phyloP scores from a whole-genome alignment of 805 yeast genomes.

The Wickerhamiella lipophila region DNA sequence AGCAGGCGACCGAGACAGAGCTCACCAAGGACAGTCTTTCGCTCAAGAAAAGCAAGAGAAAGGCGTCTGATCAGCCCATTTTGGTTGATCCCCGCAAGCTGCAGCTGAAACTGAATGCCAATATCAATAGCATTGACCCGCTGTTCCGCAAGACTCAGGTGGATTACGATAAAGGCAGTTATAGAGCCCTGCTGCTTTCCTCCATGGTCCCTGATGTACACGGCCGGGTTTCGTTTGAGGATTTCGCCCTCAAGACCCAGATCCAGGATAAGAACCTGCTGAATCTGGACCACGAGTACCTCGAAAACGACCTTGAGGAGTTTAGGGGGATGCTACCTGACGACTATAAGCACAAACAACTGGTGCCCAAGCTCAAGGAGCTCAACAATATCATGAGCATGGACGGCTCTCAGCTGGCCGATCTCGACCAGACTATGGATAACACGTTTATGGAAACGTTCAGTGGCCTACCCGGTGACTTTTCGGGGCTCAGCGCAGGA shows the following conservation, averaged over 20 bases:
- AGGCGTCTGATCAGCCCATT: conserved; percentile 14
- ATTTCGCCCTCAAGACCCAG: neutral
- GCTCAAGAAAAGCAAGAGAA: conserved; percentile 12
- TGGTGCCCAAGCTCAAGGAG: neutral
- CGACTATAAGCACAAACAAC: neutral
- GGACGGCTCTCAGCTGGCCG: neutral
- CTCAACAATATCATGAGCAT: neutral
- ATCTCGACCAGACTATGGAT: neutral
- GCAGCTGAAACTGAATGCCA: conserved; percentile 27
- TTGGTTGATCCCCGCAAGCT: conserved; percentile 15
- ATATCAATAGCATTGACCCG: conserved; percentile 32
- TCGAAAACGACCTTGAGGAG: neutral
- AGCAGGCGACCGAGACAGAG: conserved; percentile 29
- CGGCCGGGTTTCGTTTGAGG: conserved; percentile 51
- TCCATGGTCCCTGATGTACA: conserved; percentile 35
- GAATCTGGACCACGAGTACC: neutral
- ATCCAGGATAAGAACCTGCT: neutral
- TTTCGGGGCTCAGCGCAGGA: too few relatives aligned
- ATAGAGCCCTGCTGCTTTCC: conserved; percentile 36
- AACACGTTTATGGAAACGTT: neutral
- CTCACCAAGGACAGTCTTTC: conserved; percentile 31
- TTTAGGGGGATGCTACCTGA: neutral
- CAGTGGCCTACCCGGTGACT: neutral
- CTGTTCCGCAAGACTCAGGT: conserved; percentile 33
- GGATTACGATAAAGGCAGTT: conserved; percentile 36